phyloP scores from a whole-genome alignment of 1,284 basidiomycete genomes.

The Sporisorium iseilematis-ciliati region DNA sequence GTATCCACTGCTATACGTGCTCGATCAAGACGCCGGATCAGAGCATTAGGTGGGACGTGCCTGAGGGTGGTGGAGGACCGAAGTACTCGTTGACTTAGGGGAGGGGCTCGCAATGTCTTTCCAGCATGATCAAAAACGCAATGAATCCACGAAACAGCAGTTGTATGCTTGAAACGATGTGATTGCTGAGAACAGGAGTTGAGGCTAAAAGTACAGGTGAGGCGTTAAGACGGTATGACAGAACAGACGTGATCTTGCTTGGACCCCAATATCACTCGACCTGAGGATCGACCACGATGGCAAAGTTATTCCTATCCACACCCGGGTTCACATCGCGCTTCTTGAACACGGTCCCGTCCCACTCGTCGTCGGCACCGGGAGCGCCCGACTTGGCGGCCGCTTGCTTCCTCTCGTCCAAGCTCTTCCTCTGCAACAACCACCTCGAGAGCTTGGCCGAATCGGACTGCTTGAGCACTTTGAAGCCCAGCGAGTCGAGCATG shows the following conservation, averaged over 20 bases:
- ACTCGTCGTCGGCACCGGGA: conserved; percentile 25
- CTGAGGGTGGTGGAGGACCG: conserved; percentile 68
- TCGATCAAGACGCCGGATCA: conserved; percentile 68
- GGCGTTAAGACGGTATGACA: neutral
- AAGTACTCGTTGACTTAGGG: conserved; percentile 65
- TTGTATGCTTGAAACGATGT: neutral
- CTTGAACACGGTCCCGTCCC: conserved; percentile 68
- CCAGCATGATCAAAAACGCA: conserved; percentile 3
- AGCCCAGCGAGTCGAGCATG: conserved; percentile 69
- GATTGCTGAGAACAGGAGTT: neutral
- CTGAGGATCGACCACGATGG: conserved; percentile 55
- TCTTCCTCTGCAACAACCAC: conserved; percentile 67
- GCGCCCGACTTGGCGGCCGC: conserved; percentile 13
- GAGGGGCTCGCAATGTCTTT: neutral
- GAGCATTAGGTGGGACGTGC: conserved; percentile 65
- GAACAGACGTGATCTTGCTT: neutral
- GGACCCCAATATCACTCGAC: conserved; percentile 8
- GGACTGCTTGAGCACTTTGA: conserved; percentile 64
- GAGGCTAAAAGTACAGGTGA: conserved; percentile 28
- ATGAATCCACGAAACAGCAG: neutral
- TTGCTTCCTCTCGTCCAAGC: conserved; percentile 11
- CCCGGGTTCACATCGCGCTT: conserved; percentile 67
- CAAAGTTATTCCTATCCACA: conserved; percentile 70
- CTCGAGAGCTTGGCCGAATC: conserved; percentile 70
- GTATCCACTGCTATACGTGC: conserved; percentile 70